Evolutionary conservation across 2,329 filamentous ascomycete genomes (phyloP).

Genomic region (Paraconiothyrium sp.): DNA sequence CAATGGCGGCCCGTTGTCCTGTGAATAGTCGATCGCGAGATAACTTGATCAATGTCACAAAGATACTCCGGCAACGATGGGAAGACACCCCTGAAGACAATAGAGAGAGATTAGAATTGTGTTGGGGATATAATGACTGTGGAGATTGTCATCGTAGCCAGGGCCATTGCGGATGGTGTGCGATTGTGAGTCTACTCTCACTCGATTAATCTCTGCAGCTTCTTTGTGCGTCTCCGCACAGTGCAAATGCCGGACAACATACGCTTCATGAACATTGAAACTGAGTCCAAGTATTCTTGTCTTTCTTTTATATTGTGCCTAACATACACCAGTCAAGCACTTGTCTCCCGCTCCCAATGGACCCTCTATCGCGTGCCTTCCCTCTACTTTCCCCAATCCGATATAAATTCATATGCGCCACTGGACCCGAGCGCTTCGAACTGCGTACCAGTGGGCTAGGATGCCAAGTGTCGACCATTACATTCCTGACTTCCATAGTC

Average conservation of each 20-base stretch:
- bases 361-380: constrained; percentile 48
- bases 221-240: neutral
- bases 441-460: constrained; percentile 56
- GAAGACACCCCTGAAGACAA: constrained; percentile 42
- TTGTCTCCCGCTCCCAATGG: constrained; percentile 54
- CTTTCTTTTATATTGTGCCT: neutral
- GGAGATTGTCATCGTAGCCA: constrained; percentile 49
- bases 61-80: constrained; percentile 36
- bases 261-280: neutral
- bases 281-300: neutral
- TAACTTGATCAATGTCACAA: constrained; percentile 31
- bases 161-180: constrained; percentile 56
- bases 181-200: constrained; percentile 44
- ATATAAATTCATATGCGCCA: constrained; percentile 47
- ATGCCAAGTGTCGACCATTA: constrained; percentile 58
- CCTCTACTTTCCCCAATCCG: constrained; percentile 53
- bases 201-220: neutral
- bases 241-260: neutral
- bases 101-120: constrained; percentile 39
- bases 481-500: constrained; percentile 54
- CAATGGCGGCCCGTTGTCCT: constrained; percentile 29
- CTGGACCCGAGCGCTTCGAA: constrained; percentile 55
- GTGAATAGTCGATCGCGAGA: constrained; percentile 16
- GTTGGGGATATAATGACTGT: constrained; percentile 48
- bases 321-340: constrained; percentile 46